These are phyloP conservation scores for Phaeosphaeriaceae sp. DNA, from an alignment of 2,329 filamentous ascomycete species.

Conservation along the genomic window DNA sequence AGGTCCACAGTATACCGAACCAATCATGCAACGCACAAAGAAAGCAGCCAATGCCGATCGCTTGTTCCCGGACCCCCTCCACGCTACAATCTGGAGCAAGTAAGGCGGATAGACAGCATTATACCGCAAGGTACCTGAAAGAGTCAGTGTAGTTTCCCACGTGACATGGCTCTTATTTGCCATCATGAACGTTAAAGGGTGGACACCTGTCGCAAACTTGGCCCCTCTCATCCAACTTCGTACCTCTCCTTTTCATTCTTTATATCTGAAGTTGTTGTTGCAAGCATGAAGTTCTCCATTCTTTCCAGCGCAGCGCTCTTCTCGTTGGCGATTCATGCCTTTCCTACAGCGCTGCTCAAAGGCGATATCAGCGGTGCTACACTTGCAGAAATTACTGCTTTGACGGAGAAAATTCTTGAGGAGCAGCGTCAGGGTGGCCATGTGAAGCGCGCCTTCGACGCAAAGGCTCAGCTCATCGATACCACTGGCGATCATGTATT, in stretches of 20 bases:
- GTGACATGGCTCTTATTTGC: background rate
- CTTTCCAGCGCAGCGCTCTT: slow-evolving; percentile 19
- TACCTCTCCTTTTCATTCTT: background rate
- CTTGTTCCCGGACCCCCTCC: background rate
- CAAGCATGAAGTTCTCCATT: slow-evolving; percentile 17
- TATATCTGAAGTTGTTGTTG: background rate
- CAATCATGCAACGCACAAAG: background rate
- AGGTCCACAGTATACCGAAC: background rate
- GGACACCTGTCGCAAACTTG: background rate
- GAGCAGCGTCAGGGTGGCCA: slow-evolving; percentile 9
- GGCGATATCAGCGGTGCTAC: slow-evolving; percentile 15
- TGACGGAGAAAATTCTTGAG: slow-evolving; percentile 18
- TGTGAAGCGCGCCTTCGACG: slow-evolving; percentile 16
- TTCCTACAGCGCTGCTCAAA: slow-evolving; percentile 20
- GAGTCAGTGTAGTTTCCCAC: background rate
- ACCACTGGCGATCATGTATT: slow-evolving; percentile 19
- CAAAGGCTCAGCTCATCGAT: slow-evolving; percentile 21
- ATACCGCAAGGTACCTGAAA: background rate
- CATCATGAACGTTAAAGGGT: background rate
- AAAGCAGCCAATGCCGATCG: background rate
- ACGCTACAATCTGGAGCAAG: background rate
- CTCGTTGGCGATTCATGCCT: slow-evolving; percentile 16
- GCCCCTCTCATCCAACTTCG: background rate
- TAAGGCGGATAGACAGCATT: background rate
- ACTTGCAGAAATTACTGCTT: slow-evolving; percentile 17